Evolutionary conservation across 345 rosid genomes (phyloP), one percentile per base, ranked within the genome.

Genomic region (Lepidium africanum): DNA sequence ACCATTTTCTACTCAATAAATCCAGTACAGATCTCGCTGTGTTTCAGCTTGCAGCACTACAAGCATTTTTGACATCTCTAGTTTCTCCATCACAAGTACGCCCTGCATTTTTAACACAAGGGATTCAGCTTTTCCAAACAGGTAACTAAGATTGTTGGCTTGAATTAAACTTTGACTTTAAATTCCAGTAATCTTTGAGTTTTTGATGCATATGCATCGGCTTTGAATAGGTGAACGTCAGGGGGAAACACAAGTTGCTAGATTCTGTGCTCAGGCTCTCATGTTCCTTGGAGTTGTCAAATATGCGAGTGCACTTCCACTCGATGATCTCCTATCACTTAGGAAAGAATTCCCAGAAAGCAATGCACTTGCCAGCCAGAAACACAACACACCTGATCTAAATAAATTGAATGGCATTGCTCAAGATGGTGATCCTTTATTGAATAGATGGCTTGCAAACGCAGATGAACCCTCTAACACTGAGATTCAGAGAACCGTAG

Each of bases 301-400:
- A 49, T 95, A 89, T 79, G 96, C 97, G 2, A 81, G 97, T 75
- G 85, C 79, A 35, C 86, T 84, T 67, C 88, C 93, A 9, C 59
- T 84, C 41, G 78, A 72, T 14, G 81, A 78, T 75, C 77, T 74
- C 32, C 76, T 79, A 4, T 38, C 89, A 9, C 64, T 64, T 68
- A 48, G 74, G 59, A 17, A 19, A 36, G 59, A 43, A 56, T 67
- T 63, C 43, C 57, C 51, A 0, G 78, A 68, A 62, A 78, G 41
- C 62, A 32, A 39, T 27, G 70, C 63, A 37, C 69, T 76, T 5
- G 67, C 66, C 59, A 67, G 65, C 51, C 80, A 70, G 63, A 75
- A 68, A 54, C 72, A 19, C 27, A 61, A 39, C 55, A 59, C 53
- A 23, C 66, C 71, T 57, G 71, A 48, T 78, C 30, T 78, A 55